These are phyloP conservation scores for Neurospora africana DNA, from an alignment of 495 filamentous ascomycete genomes.

Conservation along the genomic window DNA sequence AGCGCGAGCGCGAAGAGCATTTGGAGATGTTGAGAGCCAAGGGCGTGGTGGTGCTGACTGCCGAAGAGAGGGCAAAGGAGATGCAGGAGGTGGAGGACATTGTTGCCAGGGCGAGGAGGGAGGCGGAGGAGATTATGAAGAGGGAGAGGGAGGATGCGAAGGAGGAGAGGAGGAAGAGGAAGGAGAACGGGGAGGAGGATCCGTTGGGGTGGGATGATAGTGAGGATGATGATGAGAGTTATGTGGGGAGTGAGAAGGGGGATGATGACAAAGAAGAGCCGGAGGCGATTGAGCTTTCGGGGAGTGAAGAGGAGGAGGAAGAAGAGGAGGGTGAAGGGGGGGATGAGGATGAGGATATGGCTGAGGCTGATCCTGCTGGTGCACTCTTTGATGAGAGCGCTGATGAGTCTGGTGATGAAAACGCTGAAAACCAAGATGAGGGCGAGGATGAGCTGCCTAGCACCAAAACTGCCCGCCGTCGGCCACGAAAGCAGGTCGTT, in stretches of 20 bases:
- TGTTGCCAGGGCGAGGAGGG: constrained; percentile 69
- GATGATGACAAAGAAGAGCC: constrained; percentile 26
- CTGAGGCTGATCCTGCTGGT: constrained; percentile 6
- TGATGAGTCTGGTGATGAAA: constrained; percentile 31
- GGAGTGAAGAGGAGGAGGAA: constrained; percentile 37
- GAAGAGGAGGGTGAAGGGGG: constrained; percentile 21
- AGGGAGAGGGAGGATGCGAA: constrained; percentile 62
- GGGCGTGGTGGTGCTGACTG: constrained; percentile 74
- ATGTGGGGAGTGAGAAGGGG: constrained; percentile 28
- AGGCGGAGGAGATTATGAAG: constrained; percentile 69
- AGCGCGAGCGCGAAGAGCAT: constrained; percentile 63
- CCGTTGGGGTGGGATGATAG: constrained; percentile 47
- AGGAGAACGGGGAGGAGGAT: constrained; percentile 37
- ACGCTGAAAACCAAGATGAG: constrained; percentile 28
- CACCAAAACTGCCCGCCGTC: constrained; percentile 24
- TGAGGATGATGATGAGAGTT: constrained; percentile 43
- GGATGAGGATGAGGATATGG: constrained; percentile 19
- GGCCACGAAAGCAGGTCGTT: constrained; percentile 32
- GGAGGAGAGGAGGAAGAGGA: constrained; percentile 43
- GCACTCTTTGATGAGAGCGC: constrained; percentile 24
- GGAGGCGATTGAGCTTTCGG: constrained; percentile 34
- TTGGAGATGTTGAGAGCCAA: constrained; percentile 65
- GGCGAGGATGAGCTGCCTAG: constrained; percentile 28
- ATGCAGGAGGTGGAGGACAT: constrained; percentile 74
- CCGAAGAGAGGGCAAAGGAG: constrained; percentile 73